These are phyloP conservation scores for Salvia splendens DNA, from an alignment of 257 asterid species.

Conservation along the genomic window DNA sequence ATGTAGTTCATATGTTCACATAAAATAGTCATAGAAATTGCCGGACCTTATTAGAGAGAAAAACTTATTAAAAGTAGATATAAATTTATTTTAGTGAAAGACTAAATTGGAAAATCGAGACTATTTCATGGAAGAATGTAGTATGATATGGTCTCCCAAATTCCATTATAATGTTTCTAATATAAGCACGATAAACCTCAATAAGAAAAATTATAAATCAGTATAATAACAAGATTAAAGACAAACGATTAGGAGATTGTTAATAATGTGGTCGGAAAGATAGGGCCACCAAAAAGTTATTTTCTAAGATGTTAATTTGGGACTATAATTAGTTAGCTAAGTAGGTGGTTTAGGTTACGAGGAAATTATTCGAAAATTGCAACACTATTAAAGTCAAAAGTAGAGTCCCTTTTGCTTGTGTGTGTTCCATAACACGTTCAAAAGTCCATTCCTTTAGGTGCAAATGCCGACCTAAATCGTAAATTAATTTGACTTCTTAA, in stretches of 20 bases:
- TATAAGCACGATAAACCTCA: no score
- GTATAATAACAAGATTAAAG: neutral
- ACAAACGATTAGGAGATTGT: neutral
- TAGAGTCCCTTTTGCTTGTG: neutral
- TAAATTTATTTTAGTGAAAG: no score
- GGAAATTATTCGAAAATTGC: constrained; percentile 22
- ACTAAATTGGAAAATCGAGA: no score
- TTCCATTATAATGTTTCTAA: no score
- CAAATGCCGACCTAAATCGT: neutral
- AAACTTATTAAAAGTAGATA: no score
- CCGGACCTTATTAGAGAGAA: no score
- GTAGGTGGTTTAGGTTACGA: constrained; percentile 35
- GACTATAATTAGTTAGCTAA: neutral
- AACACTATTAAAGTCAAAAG: constrained; percentile 5
- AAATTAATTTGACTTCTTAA: neutral
- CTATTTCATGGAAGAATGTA: no score
- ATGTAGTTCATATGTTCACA: neutral
- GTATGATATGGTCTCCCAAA: no score
- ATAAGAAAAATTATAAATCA: no score
- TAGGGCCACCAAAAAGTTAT: neutral
- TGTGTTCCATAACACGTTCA: constrained; percentile 4
- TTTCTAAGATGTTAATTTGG: constrained; percentile 16
- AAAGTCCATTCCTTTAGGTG: neutral
- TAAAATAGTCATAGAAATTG: no score
- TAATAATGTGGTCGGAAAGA: constrained; percentile 22